Evolutionary conservation across 768 basidiomycete species (phyloP), one percentile per base, ranked within the genome.

Genomic region (Termitomyces sp.): DNA sequence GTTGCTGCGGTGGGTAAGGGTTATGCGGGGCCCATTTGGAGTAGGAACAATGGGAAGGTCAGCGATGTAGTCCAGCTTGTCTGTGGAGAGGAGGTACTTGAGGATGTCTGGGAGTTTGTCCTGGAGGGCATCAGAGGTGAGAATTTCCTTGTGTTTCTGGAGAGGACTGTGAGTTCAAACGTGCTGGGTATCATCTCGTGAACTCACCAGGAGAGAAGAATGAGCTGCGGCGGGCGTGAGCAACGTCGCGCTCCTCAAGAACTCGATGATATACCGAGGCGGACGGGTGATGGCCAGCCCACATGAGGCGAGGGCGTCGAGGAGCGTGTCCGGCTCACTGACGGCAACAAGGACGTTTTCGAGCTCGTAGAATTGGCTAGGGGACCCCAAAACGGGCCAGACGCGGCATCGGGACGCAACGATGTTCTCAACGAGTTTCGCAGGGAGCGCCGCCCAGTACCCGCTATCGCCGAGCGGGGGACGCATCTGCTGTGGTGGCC

Each of bases 371-470:
- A 51, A 67, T 32, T 34, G 42, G 5, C 22, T 24, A 7, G 16
- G 18, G 13, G 41, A 47, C 1, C 58, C 62, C 53, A 70, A 59
- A 2, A 74, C 58, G 3, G 78, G 76, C 75, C 76, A 79, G 18
- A 77, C 67, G 9, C 66, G 41, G 5, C 66, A 64, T 20, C 60
- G 58, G 1, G 66, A 65, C 18, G 46, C 31, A 2, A 72, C 55
- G n/a, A 76, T 62, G 27, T 56, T 55, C 2, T 61, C 36, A 24
- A 78, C 62, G 7, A 79, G 58, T 1, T 64, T 56, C 5, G 52
- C 26, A 0, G 74, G 72, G n/a, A 78, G 63, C 0, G 59, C 60
- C 16, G 69, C 62, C 74, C 75, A 77, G 47, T 77, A 79, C 1
- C 69, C 64, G 26, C 64, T 71, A 52, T 79, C 78, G 7, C 77